These are phyloP conservation scores for Plenodomus tracheiphilus DNA, from an alignment of 2,329 filamentous ascomycete species.

Conservation along the genomic window DNA sequence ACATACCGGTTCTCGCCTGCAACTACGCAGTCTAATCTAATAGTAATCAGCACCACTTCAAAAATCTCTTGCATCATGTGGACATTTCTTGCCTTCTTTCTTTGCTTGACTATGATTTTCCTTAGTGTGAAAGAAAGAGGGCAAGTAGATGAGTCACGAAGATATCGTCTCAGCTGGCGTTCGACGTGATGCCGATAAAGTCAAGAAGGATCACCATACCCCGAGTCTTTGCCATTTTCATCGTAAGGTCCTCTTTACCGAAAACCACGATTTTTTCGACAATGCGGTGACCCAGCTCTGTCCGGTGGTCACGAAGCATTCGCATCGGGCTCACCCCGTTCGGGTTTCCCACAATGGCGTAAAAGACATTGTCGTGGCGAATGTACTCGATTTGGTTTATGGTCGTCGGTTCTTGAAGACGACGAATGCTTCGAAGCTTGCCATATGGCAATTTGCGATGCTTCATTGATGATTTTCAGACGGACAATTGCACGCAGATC, in stretches of 20 bases:
- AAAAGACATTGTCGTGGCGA: constrained; percentile 5
- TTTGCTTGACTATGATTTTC: too few relatives aligned
- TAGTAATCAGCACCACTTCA: too few relatives aligned
- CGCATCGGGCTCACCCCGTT: constrained; percentile 8
- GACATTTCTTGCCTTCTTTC: too few relatives aligned
- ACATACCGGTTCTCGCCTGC: too few relatives aligned
- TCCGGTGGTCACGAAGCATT: constrained; percentile 7
- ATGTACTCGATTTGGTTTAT: constrained; percentile 7
- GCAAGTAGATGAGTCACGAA: too few relatives aligned
- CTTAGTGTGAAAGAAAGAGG: too few relatives aligned
- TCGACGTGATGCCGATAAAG: too few relatives aligned
- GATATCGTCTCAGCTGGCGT: too few relatives aligned
- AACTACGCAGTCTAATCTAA: too few relatives aligned
- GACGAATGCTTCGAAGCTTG: constrained; percentile 3
- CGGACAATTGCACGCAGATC: constrained; percentile 3
- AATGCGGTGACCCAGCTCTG: constrained; percentile 3
- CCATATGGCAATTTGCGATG: constrained; percentile 2
- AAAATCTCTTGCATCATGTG: too few relatives aligned
- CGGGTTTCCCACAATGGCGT: constrained; percentile 10
- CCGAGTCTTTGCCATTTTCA: not conserved
- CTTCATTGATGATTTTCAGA: constrained; percentile 4
- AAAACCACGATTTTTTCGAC: constrained; percentile 12
- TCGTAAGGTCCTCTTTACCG: constrained; percentile 3
- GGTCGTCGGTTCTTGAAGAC: not conserved
- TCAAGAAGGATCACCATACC: not conserved